Base-by-base conservation (phyloP, 805 yeast genomes). In the Wickerhamomyces subpelliculosus region DNA sequence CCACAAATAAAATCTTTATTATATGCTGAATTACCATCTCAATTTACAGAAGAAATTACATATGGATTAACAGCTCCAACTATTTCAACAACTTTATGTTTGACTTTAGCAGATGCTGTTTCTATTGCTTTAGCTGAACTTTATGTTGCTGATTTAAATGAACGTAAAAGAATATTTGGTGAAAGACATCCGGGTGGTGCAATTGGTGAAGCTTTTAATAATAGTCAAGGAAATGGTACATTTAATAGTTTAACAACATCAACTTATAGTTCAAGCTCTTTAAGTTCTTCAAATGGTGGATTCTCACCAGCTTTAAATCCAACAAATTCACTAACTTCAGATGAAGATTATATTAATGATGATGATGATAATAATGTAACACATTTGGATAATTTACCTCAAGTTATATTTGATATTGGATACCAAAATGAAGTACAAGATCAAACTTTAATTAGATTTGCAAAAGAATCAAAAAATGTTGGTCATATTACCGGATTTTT, bases 41-140 rank as follows among this genome's bases (percentile, higher is more conserved):
- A 65, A 27, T 66, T 78, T 40, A 64, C 72, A 22, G 96, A 87
- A 44, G 53, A 54, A 39, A 68, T 70, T 16, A 58, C 70, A 4
- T 84, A 83, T 50, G 96, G 96, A 0, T 57, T 87, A 22, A 82
- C 88, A 8, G 95, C 96, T 0, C 96, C 96, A 1, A 87, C 96
- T 0, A 74, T 87, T 5, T 78, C 94, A 5, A 81, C 95, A 2
- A 83, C 95, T 0, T 64, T 88, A 21, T 73, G 88, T 42, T 61
- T 87, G 35, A 78, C 84, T 0, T 62, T 86, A 30, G 81, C 93
- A 9, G 96, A 88, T 54, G 84, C 94, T 1, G 73, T 83, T 13
- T 73, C 84, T 27, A 70, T 88, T 35, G 83, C 95, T 0, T 61
- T 88, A 19, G 72, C 80, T 35, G 93, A 86, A 52, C 55, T 80